phyloP scores from a whole-genome alignment of 2,329 filamentous ascomycete species.

The Scedosporium apiospermum region DNA sequence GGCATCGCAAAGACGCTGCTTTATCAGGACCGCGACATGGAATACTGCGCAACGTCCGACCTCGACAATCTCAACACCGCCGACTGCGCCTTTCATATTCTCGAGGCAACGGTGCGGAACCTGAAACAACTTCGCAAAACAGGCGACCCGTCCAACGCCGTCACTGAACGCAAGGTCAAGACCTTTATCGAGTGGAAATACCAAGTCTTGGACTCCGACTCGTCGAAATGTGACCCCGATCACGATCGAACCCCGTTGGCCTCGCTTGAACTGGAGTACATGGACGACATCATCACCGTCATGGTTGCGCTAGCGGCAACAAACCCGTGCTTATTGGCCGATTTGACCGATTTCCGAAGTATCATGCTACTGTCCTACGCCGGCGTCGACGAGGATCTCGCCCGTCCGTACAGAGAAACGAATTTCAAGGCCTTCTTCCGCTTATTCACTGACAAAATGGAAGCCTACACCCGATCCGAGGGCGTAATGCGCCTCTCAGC shows the following conservation, averaged over 20 bases:
- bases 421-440: conserved; percentile 7
- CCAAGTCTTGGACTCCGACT: not conserved
- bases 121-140: not conserved
- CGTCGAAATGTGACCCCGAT: not conserved
- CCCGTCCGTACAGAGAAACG: not conserved
- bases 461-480: not conserved
- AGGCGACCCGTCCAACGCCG: not conserved
- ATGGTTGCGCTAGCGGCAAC: conserved; percentile 11
- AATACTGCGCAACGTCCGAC: conserved; percentile 10
- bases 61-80: conserved; percentile 8
- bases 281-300: conserved; percentile 12
- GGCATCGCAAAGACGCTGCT: conserved; percentile 7
- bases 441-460: conserved; percentile 3
- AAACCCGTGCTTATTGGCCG: conserved; percentile 8
- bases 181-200: not conserved
- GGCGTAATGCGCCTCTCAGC: not conserved
- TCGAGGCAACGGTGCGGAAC: conserved; percentile 2
- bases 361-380: conserved; percentile 7
- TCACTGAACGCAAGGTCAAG: not conserved
- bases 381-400: not conserved
- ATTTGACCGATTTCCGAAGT: conserved; percentile 8
- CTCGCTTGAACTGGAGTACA: not conserved
- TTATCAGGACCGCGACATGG: conserved; percentile 10
- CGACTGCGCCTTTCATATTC: conserved; percentile 7
- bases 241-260: not conserved